A percentile compares a stretch with the other conserved stretches of the same genome.
Conservation (phyloP, 495 filamentous ascomycete genomes). For the Hyaloscypha hepaticicola region DNA sequence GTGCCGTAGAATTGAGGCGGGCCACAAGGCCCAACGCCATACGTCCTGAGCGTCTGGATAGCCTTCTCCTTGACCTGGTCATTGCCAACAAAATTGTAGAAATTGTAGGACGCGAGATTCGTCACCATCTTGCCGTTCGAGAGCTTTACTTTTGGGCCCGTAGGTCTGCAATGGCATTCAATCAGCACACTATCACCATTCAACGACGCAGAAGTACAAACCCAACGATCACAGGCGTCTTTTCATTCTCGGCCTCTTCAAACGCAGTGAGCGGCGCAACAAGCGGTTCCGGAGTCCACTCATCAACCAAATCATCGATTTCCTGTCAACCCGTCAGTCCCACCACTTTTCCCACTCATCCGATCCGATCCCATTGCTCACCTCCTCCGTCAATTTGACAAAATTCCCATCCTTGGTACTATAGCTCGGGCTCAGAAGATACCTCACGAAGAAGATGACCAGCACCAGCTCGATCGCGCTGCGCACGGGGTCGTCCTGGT, state of each 20-base stretch:
- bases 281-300: conserved; percentile 94
- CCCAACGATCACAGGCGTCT: conserved; percentile 83
- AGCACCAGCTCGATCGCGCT: conserved; percentile 92
- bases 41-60: conserved; percentile 87
- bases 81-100: conserved; percentile 93
- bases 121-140: conserved; percentile 84
- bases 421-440: conserved; percentile 87
- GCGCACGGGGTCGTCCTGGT: conserved; percentile 94
- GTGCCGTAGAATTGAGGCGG: conserved; percentile 98
- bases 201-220: conserved; percentile 40
- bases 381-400: conserved; percentile 84
- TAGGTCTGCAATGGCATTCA: conserved; percentile 57
- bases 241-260: conserved; percentile 82
- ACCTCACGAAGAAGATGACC: conserved; percentile 92
- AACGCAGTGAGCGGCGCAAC: conserved; percentile 67
- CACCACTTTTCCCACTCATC: background rate
- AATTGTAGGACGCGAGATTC: conserved; percentile 92
- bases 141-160: conserved; percentile 86
- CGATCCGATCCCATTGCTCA: conserved; percentile 26
- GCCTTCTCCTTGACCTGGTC: conserved; percentile 92
- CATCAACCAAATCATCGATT: conserved; percentile 94
- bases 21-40: conserved; percentile 94
- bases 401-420: conserved; percentile 83
- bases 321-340: conserved; percentile 50
- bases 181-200: conserved; percentile 2